Conservation (phyloP, 2,329 filamentous ascomycete genomes). For the Chaetomium olivaceum region DNA sequence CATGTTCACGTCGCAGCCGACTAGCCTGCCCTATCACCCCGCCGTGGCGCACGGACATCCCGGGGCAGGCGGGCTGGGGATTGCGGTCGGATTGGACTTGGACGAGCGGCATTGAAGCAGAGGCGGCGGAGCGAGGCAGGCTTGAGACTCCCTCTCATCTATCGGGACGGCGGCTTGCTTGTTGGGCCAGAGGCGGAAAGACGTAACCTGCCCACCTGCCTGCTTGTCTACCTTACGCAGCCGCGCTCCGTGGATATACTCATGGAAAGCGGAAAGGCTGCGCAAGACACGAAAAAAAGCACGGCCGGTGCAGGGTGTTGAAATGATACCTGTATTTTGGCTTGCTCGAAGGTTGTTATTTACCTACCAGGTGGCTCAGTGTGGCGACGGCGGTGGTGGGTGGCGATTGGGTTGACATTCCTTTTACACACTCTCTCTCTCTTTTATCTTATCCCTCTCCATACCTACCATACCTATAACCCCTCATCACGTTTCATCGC, state of each 20-base stretch:
- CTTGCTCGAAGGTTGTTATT: not conserved
- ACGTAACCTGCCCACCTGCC: too few relatives aligned
- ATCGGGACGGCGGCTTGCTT: too few relatives aligned
- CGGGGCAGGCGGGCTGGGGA: constrained; percentile 7
- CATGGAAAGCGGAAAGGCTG: too few relatives aligned
- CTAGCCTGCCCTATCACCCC: constrained; percentile 13
- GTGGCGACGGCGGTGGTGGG: not conserved
- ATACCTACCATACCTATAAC: not conserved
- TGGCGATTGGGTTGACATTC: not conserved
- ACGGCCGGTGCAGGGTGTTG: not conserved
- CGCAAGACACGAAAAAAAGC: not conserved
- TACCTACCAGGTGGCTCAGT: not conserved
- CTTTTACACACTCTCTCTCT: not conserved
- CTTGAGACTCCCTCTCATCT: not conserved
- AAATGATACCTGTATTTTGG: not conserved
- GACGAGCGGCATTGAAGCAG: not conserved
- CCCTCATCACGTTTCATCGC: not conserved
- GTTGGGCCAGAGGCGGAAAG: too few relatives aligned
- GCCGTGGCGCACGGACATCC: not conserved
- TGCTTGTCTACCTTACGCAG: too few relatives aligned
- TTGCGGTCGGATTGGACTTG: constrained; percentile 14
- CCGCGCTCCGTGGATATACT: too few relatives aligned
- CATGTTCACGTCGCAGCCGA: constrained; percentile 11
- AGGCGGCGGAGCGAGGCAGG: not conserved
- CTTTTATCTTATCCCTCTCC: not conserved